Evolutionary conservation across 2,329 filamentous ascomycete species (phyloP), one percentile per base, ranked within the genome.

Genomic region (Acephala macrosclerotiorum): DNA sequence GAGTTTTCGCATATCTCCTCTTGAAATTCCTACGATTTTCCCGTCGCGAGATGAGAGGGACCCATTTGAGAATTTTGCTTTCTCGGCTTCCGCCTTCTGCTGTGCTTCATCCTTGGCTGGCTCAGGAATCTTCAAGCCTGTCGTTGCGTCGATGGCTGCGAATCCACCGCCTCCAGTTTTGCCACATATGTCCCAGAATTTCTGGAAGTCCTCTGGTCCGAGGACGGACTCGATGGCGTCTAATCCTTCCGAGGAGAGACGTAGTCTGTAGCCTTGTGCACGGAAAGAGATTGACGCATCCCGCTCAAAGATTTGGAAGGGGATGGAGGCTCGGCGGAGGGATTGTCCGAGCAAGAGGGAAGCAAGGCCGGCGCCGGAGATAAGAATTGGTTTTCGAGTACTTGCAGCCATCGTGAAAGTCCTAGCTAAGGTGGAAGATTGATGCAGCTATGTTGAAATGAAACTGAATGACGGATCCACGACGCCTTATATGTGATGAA

Each of bases 181-280:
- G 20, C 86, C 84, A 72, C 86, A 88, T 2, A 70, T 77, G 53
- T 85, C 81, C 83, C 85, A 89, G 77, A 90, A 90, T n/a, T 75
- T 80, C 42, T 81, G 69, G 72, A 82, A 89, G 0, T 70, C 73
- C 3, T 80, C 75, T 0, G 81, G 76, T 9, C 81, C 78, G 2
- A 90, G 83, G 0, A 85, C 87, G 0, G 83, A 80, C 69, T 90
- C 86, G 61, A 90, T 87, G 25, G 87, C 86, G 70, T 87, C 83
- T 0, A 89, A 78, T 0, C 87, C 87, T 69, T 87, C 81, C 0
- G 75, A 60, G 0, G 85, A 88, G 2, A 90, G 80, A 14, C 87
- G 84, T 7, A 89, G 78, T 1, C 87, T 78, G 75, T 90, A 90
- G 0, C 88, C 88, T 72, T 90, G 88, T 0, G 84, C 86, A 53